phyloP scores from a whole-genome alignment of 2,329 filamentous ascomycete genomes.

The Alternaria sp. region DNA sequence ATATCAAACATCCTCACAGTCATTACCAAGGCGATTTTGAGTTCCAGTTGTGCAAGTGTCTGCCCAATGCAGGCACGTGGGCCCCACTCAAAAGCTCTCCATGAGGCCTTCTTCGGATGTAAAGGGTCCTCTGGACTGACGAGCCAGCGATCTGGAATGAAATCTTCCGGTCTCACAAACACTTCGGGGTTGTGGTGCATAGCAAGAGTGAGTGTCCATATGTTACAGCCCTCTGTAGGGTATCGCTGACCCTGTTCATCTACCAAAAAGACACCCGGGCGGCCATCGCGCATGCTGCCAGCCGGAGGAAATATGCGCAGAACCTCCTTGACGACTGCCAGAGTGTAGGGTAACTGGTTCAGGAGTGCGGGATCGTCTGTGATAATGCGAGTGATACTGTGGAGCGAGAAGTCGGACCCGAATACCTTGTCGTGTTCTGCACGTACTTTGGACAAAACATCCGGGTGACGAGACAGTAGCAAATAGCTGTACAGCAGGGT shows the following conservation, averaged over 20 bases:
- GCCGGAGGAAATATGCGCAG: slow-evolving; percentile 44
- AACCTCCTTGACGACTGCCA: slow-evolving; percentile 48
- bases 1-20: slow-evolving; percentile 20
- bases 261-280: slow-evolving; percentile 3
- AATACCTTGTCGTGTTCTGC: slow-evolving; percentile 42
- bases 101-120: slow-evolving; percentile 26
- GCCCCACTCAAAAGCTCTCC: slow-evolving; percentile 51
- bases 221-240: slow-evolving; percentile 19
- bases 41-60: slow-evolving; percentile 47
- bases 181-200: slow-evolving; percentile 28
- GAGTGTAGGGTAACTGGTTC: slow-evolving; percentile 39
- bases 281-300: slow-evolving; percentile 35
- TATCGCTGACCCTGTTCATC: slow-evolving; percentile 13
- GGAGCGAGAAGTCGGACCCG: slow-evolving; percentile 24
- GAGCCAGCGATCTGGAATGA: slow-evolving; percentile 37
- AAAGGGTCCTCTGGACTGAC: slow-evolving; percentile 13
- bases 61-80: slow-evolving; percentile 51
- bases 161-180: slow-evolving; percentile 23
- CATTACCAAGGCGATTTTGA: slow-evolving; percentile 21
- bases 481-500: slow-evolving; percentile 37
- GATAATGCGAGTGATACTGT: not conserved
- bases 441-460: slow-evolving; percentile 30
- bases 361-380: slow-evolving; percentile 29
- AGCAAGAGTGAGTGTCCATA: slow-evolving; percentile 17
- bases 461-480: slow-evolving; percentile 35